Conservation (phyloP, 257 asterid genomes). For the Paulownia fortunei region DNA sequence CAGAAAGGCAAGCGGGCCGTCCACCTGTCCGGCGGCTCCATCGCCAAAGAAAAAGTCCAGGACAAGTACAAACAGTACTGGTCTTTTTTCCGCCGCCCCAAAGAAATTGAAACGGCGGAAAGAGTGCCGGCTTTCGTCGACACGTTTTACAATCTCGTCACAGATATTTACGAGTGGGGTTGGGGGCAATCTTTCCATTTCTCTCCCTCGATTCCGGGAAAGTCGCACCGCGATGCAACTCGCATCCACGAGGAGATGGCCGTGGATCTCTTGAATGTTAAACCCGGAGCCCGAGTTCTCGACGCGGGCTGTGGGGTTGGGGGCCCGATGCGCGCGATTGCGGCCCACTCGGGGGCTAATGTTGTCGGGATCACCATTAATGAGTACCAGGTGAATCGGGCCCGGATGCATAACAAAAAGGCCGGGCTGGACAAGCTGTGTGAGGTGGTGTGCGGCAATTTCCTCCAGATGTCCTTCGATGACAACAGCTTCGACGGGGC, state of each 20-base stretch:
- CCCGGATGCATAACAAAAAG: constrained; percentile 65
- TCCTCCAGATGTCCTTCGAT: constrained; percentile 71
- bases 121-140: constrained; percentile 83
- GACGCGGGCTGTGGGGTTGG: constrained; percentile 91
- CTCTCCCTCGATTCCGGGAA: constrained; percentile 69
- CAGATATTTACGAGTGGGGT: constrained; percentile 89
- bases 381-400: constrained; percentile 73
- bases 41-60: constrained; percentile 63
- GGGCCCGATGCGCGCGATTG: constrained; percentile 90
- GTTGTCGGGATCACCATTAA: constrained; percentile 79
- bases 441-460: constrained; percentile 77
- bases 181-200: constrained; percentile 92
- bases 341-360: constrained; percentile 75
- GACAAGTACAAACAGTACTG: constrained; percentile 73
- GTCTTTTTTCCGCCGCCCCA: constrained; percentile 80
- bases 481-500: constrained; percentile 67
- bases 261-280: constrained; percentile 61
- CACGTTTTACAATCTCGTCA: constrained; percentile 82
- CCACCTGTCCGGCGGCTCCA: constrained; percentile 79
- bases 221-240: constrained; percentile 77
- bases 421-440: constrained; percentile 64
- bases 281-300: constrained; percentile 58
- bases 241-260: constrained; percentile 83
- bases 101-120: constrained; percentile 62
- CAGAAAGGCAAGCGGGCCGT: constrained; percentile 71